Percentiles rank a stretch among this genome's conserved stretches.
Conservation (phyloP, 2,329 filamentous ascomycete genomes). For the Paracoccidioides brasiliensis region DNA sequence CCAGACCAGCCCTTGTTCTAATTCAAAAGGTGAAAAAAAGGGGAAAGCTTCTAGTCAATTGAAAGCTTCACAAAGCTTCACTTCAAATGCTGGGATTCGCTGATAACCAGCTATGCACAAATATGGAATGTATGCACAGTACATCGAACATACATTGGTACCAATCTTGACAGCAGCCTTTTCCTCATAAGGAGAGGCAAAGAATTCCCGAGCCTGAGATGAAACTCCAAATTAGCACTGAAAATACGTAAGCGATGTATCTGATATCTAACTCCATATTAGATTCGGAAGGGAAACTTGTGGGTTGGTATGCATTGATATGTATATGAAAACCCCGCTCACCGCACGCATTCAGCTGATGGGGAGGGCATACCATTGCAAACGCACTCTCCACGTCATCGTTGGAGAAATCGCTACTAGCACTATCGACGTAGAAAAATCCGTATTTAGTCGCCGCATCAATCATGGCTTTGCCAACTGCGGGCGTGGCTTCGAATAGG, state of each 20-base stretch:
- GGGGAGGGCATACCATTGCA: constrained; percentile 44
- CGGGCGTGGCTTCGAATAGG: constrained; percentile 49
- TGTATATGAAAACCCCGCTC: not conserved
- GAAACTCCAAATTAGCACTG: not conserved
- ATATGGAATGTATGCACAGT: not conserved
- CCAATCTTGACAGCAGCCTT: constrained; percentile 65
- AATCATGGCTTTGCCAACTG: constrained; percentile 56
- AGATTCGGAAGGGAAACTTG: not conserved
- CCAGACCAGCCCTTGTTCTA: constrained; percentile 80
- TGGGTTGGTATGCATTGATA: not conserved
- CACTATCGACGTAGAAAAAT: constrained; percentile 78
- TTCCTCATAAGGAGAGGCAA: constrained; percentile 54
- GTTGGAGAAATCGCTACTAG: constrained; percentile 53
- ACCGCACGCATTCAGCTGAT: not conserved
- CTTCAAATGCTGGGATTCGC: not conserved
- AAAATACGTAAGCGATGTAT: not conserved
- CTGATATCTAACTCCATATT: not conserved
- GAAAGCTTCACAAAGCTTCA: not conserved
- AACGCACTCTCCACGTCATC: constrained; percentile 60
- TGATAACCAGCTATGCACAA: not conserved
- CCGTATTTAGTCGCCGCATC: constrained; percentile 70
- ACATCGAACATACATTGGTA: constrained; percentile 35
- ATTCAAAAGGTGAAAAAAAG: not conserved
- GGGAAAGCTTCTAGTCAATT: not conserved
- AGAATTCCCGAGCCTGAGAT: constrained; percentile 56